Conservation (phyloP, 2,329 filamentous ascomycete genomes). For the Lasiodiplodia gonubiensis region DNA sequence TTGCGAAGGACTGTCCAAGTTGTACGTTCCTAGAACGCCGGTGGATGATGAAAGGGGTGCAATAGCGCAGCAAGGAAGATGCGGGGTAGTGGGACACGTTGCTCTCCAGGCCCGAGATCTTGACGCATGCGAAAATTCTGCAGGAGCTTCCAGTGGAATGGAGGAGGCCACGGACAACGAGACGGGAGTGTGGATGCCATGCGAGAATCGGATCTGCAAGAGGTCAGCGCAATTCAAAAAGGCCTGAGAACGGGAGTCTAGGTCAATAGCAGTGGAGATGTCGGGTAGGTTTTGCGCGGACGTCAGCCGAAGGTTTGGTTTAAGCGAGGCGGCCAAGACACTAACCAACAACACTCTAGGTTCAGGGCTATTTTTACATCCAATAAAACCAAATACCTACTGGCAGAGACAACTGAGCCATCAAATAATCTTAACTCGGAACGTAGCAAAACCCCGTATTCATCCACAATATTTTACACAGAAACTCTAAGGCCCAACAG, state of each 20-base stretch:
- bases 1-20: too few relatives aligned
- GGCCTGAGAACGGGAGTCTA: neutral
- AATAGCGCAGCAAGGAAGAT: neutral
- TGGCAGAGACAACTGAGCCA: too few relatives aligned
- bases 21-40: too few relatives aligned
- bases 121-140: neutral
- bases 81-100: neutral
- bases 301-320: neutral
- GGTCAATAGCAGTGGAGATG: neutral
- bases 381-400: too few relatives aligned
- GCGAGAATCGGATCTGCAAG: neutral
- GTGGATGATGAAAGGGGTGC: neutral
- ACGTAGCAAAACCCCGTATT: too few relatives aligned
- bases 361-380: too few relatives aligned
- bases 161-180: too few relatives aligned
- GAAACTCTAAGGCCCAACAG: too few relatives aligned
- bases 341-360: neutral
- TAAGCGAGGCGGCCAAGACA: neutral
- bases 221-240: neutral
- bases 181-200: neutral
- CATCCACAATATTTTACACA: too few relatives aligned
- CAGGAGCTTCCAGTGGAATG: neutral
- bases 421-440: too few relatives aligned
- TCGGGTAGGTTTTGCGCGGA: conserved; percentile 6
- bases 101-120: neutral